Base-by-base conservation (phyloP, 805 yeast species). In the Saccharomycopsis malanga region DNA sequence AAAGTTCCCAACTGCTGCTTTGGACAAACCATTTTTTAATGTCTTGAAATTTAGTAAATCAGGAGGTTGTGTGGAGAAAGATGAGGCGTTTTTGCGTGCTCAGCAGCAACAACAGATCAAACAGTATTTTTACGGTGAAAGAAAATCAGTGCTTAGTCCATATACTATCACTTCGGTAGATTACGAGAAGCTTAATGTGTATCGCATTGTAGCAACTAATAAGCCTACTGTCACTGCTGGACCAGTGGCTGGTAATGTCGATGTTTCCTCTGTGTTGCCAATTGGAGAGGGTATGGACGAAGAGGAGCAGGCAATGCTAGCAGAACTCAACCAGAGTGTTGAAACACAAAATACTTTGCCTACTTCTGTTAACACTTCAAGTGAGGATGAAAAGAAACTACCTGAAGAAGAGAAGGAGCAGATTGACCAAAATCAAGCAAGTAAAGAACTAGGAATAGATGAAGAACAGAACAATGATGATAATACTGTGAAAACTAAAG, bases 91-190 rank as follows among this genome's bases (percentile, higher is more conserved):
- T 59, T 68, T 72, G 32, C 72, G 98, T 58, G 76, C 81, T 32
- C 45, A 74, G 20, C 98, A 91, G 61, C 87, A 88, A 57, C 72
- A 77, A 36, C 69, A 82, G 4, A 87, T 91, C 45, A 79, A 79
- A 59, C 94, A 89, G 58, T 93, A 93, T 62, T 93, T 93, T 58
- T 87, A 93, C 59, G 98, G 98, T 2, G 74, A 75, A 4, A 64
- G 72, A 17, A 72, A 72, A 39, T 73, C 77, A 3, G 76, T 80
- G 4, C 70, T 93, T 45, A 82, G 94, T 17, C 98, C 99, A 2
- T 89, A 81, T 62, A 84, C 94, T 4, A 76, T 87, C 1, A 87
- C 88, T 20, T 27, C 39, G 18, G 79, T 81, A 2, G 87, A 79
- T 57, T 69, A 74, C 48, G 70, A 73, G 14, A 83, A 79, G 47